These are phyloP conservation scores for Nicotiana attenuata DNA, from an alignment of 257 asterid species.

Conservation along the genomic window DNA sequence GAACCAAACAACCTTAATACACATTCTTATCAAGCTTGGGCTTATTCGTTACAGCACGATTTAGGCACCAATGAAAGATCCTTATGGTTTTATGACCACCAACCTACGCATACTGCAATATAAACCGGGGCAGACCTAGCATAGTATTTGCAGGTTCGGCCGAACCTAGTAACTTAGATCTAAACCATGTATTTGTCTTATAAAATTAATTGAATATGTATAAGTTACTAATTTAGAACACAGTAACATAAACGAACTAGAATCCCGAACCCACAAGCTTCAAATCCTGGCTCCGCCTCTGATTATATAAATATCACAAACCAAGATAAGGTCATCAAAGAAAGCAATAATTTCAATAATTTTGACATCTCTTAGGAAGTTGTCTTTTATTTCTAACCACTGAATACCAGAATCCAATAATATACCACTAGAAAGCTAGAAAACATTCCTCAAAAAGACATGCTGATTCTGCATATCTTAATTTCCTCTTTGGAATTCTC, in stretches of 20 bases:
- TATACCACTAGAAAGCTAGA: neutral
- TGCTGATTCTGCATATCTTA: constrained; percentile 2
- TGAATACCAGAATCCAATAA: neutral
- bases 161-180: too few species aligned
- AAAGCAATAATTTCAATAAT: neutral
- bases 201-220: too few species aligned
- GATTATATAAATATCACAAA: neutral
- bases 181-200: too few species aligned
- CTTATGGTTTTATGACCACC: too few species aligned
- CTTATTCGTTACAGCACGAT: neutral
- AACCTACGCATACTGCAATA: too few species aligned
- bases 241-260: too few species aligned
- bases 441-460: constrained; percentile 4
- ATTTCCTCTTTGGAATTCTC: neutral
- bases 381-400: neutral
- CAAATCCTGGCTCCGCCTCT: too few species aligned
- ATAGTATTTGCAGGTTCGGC: too few species aligned
- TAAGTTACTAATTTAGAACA: too few species aligned
- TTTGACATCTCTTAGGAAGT: neutral
- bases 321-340: neutral
- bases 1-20: neutral
- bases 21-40: neutral
- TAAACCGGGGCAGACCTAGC: too few species aligned
- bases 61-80: too few species aligned
- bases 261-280: too few species aligned